Evolutionary conservation across 305 asterid genomes (phyloP).

Genomic region (Fraxinus sp.): DNA sequence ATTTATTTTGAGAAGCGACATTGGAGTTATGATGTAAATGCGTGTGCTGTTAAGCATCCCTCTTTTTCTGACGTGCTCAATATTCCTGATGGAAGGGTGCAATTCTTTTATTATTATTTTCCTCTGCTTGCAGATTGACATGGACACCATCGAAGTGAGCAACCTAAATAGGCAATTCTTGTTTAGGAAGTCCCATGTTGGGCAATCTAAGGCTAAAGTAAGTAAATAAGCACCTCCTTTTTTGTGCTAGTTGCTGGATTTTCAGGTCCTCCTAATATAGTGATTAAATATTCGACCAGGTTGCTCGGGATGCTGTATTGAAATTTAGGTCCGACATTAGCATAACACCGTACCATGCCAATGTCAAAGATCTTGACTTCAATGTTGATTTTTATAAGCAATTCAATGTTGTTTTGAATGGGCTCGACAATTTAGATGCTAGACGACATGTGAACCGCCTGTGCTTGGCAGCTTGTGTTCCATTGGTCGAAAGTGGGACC

Average conservation of each 20-base stretch:
- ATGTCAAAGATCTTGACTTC: conserved; percentile 83
- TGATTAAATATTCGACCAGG: conserved; percentile 52
- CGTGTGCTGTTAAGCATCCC: not conserved
- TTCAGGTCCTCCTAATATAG: conserved; percentile 25
- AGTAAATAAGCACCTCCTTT: conserved; percentile 26
- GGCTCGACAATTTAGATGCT: conserved; percentile 98
- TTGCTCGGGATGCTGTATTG: conserved; percentile 95
- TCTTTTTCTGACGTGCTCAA: not conserved
- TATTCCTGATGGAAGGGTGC: conserved; percentile 15
- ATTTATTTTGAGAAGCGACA: conserved; percentile 3
- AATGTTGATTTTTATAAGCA: conserved; percentile 90
- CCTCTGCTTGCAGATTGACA: conserved; percentile 74
- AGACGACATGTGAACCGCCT: conserved; percentile 99
- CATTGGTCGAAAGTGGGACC: conserved; percentile 97
- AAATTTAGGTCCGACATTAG: conserved; percentile 82
- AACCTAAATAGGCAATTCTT: conserved; percentile 92
- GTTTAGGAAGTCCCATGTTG: conserved; percentile 94
- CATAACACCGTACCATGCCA: conserved; percentile 92
- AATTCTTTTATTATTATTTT: conserved; percentile 20
- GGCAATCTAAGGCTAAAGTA: conserved; percentile 96
- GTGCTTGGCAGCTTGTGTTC: conserved; percentile 92
- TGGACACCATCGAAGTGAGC: conserved; percentile 99
- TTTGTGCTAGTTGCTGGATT: conserved; percentile 17
- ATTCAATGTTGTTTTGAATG: conserved; percentile 87
- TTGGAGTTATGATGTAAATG: not conserved